Evolutionary conservation across 2,329 filamentous ascomycete genomes (phyloP).

Genomic region (Hirsutella minnesotensis): DNA sequence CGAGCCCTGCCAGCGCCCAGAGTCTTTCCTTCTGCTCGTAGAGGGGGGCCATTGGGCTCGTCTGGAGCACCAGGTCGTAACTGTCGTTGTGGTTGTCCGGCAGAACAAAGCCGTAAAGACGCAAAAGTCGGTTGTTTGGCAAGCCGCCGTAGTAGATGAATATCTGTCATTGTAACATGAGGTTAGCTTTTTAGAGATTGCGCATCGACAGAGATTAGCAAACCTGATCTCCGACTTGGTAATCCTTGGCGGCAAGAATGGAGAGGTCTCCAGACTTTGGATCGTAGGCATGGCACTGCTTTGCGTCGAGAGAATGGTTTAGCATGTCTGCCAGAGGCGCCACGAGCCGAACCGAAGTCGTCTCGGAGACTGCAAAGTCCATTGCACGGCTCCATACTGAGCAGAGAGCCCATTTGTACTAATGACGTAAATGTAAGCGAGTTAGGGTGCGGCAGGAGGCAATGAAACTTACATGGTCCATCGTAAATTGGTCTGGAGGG

Average conservation of each 20-base stretch:
- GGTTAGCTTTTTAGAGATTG: conserved; percentile 1
- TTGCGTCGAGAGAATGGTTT: conserved; percentile 20
- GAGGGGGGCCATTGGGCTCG: conserved; percentile 18
- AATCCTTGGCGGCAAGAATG: conserved; percentile 13
- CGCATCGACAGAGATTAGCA: conserved; percentile 5
- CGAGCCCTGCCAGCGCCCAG: conserved; percentile 19
- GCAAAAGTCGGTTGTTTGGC: conserved; percentile 22
- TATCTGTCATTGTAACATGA: conserved; percentile 10
- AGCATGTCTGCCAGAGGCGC: conserved; percentile 25
- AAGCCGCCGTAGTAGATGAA: conserved; percentile 21
- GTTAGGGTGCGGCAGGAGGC: conserved; percentile 1
- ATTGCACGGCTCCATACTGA: conserved; percentile 17
- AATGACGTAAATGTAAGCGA: conserved; percentile 6
- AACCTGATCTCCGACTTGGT: conserved; percentile 22
- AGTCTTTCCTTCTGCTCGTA: conserved; percentile 22
- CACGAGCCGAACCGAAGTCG: conserved; percentile 9
- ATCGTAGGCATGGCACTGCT: conserved; percentile 23
- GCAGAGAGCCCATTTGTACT: conserved; percentile 24
- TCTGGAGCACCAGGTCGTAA: conserved; percentile 23
- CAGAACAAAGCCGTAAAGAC: conserved; percentile 24
- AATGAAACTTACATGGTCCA: conserved; percentile 18
- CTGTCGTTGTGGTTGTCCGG: conserved; percentile 22
- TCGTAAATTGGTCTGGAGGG: conserved; percentile 17
- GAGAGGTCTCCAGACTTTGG: conserved; percentile 17
- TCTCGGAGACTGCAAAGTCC: conserved; percentile 15